Evolutionary conservation across 2,329 filamentous ascomycete species (phyloP).

Genomic region (Cordyceps farinosa): DNA sequence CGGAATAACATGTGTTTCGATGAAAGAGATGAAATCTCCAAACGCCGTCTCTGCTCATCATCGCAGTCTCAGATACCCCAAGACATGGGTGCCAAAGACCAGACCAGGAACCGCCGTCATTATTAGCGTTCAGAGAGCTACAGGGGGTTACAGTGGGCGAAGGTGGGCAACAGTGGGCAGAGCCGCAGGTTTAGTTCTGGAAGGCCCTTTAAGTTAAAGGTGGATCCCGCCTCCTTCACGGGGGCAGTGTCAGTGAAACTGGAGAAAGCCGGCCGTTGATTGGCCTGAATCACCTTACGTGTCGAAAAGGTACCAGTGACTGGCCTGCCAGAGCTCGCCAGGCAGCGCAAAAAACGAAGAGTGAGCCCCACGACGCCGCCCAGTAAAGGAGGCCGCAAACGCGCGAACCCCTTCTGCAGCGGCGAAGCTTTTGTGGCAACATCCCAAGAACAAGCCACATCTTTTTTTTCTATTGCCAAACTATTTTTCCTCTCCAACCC

Average conservation of each 20-base stretch:
- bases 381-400: slow-evolving; percentile 17
- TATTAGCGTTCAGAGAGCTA: not conserved
- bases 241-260: not conserved
- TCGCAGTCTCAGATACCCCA: not conserved
- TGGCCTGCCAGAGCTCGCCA: not conserved
- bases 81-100: not conserved
- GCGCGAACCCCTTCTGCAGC: slow-evolving; percentile 13
- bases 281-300: slow-evolving; percentile 9
- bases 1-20: too few species aligned
- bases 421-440: slow-evolving; percentile 16
- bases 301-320: slow-evolving; percentile 12
- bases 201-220: not conserved
- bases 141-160: not conserved
- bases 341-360: not conserved
- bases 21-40: too few species aligned
- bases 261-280: not conserved
- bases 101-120: not conserved
- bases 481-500: not conserved
- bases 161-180: not conserved
- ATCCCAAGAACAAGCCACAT: slow-evolving; percentile 15
- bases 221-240: not conserved
- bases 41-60: not conserved
- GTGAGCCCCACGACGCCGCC: slow-evolving; percentile 9
- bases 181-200: too few species aligned
- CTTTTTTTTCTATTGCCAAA: not conserved